Percentiles rank a stretch among this genome's conserved stretches.
phyloP scores from a whole-genome alignment of 352 stramenopile genomes.

The Phytophthora meadii region DNA sequence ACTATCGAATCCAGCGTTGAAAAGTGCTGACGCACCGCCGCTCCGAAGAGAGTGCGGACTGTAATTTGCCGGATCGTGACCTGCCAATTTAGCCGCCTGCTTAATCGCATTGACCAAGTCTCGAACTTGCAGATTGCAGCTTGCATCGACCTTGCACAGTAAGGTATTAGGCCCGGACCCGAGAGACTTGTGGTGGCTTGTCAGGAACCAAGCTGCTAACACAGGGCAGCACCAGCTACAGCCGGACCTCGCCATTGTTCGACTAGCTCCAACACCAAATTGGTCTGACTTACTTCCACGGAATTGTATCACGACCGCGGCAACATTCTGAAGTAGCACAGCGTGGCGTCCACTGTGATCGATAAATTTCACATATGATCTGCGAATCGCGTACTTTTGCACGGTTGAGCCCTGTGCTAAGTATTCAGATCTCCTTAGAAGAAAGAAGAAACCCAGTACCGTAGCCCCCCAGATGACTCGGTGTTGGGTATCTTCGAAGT shows the following conservation, averaged over 20 bases:
- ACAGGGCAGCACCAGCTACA: too few relatives aligned
- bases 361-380: not conserved
- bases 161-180: too few relatives aligned
- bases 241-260: not conserved
- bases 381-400: not conserved
- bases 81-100: not conserved
- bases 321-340: not conserved
- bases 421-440: constrained; percentile 27
- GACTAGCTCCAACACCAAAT: not conserved
- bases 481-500: constrained; percentile 23
- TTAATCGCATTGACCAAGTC: not conserved
- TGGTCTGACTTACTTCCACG: not conserved
- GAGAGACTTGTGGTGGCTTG: too few relatives aligned
- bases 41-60: not conserved
- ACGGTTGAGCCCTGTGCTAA: constrained; percentile 12
- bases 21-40: too few relatives aligned
- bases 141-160: too few relatives aligned
- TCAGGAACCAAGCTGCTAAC: too few relatives aligned
- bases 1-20: too few relatives aligned
- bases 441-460: constrained; percentile 35
- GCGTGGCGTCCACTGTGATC: not conserved
- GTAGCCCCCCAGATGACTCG: constrained; percentile 39
- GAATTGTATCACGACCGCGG: not conserved
- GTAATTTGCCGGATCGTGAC: not conserved
- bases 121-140: not conserved